Conservation (phyloP, 75 land plant genomes). For the Cunninghamia lanceolata region DNA sequence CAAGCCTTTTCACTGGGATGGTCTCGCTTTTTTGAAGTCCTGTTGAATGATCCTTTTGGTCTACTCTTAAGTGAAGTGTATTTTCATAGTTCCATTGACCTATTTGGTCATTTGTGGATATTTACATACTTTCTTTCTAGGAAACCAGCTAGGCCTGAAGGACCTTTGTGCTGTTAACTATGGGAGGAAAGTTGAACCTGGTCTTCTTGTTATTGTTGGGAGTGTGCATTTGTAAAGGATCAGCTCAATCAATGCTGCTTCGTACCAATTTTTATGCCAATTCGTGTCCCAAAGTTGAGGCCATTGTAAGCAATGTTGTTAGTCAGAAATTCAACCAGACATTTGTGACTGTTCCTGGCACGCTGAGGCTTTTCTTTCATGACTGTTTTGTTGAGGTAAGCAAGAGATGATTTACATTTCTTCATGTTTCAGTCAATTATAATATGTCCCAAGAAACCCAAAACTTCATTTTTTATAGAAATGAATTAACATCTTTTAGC, state of each 20-base stretch:
- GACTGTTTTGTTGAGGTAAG: conserved; percentile 56
- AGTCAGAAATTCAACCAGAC: conserved; percentile 5
- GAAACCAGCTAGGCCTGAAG: background rate
- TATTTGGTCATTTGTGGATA: too few species aligned
- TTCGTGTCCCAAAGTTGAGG: conserved; percentile 16
- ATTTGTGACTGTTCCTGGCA: conserved; percentile 26
- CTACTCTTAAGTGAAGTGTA: too few species aligned
- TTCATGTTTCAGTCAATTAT: background rate
- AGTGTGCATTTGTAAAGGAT: background rate
- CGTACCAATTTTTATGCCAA: background rate
- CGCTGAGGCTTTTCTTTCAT: conserved; percentile 54
- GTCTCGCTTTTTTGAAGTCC: too few species aligned
- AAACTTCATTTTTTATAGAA: background rate
- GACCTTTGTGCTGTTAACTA: background rate
- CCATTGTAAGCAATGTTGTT: conserved; percentile 6
- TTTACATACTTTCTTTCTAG: too few species aligned
- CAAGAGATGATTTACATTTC: background rate
- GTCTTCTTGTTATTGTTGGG: background rate
- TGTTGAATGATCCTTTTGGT: too few species aligned
- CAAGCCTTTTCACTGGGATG: too few species aligned
- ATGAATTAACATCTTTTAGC: background rate
- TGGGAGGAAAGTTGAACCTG: background rate
- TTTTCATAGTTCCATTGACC: too few species aligned
- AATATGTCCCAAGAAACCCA: background rate
- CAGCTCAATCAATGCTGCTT: conserved; percentile 15